Conservation (phyloP, 2,329 filamentous ascomycete genomes). For the Talaromyces atroroseus region DNA sequence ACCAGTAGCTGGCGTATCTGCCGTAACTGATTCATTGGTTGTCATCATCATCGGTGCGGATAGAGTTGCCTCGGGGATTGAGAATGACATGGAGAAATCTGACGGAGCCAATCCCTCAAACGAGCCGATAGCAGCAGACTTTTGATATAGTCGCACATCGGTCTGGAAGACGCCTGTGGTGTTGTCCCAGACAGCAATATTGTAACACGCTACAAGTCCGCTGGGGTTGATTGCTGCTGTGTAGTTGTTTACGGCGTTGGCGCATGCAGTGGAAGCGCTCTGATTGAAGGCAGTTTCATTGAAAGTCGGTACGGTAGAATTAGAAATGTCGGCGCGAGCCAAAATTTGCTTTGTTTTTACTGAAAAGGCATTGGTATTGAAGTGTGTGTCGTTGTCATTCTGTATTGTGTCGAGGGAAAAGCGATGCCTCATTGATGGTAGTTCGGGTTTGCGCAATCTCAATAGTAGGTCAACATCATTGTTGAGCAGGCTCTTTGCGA, state of each 20-base stretch:
- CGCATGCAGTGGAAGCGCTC: slow-evolving; percentile 55
- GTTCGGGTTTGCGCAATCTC: neutral
- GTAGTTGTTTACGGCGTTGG: slow-evolving; percentile 50
- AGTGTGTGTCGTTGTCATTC: neutral
- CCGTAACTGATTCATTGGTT: slow-evolving; percentile 7
- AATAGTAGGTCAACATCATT: slow-evolving; percentile 4
- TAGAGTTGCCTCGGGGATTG: slow-evolving; percentile 20
- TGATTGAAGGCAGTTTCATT: slow-evolving; percentile 23
- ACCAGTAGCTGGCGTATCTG: slow-evolving; percentile 12
- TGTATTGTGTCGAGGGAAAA: neutral
- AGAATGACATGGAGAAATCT: slow-evolving; percentile 25
- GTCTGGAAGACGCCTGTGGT: slow-evolving; percentile 66
- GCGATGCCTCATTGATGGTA: neutral
- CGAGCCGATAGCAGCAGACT: slow-evolving; percentile 52
- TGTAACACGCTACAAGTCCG: slow-evolving; percentile 77
- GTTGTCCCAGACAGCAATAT: slow-evolving; percentile 63
- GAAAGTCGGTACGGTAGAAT: slow-evolving; percentile 11
- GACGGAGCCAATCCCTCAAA: slow-evolving; percentile 39
- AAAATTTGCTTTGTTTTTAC: neutral
- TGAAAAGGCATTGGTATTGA: neutral
- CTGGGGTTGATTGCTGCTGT: slow-evolving; percentile 60
- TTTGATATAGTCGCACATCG: slow-evolving; percentile 68
- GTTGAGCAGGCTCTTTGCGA: neutral
- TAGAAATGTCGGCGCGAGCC: neutral
- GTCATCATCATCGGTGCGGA: slow-evolving; percentile 16